A percentile compares a stretch with the other conserved stretches of the same genome.
Conservation (phyloP, 1,139 yeast species). For the Pichia sp. region DNA sequence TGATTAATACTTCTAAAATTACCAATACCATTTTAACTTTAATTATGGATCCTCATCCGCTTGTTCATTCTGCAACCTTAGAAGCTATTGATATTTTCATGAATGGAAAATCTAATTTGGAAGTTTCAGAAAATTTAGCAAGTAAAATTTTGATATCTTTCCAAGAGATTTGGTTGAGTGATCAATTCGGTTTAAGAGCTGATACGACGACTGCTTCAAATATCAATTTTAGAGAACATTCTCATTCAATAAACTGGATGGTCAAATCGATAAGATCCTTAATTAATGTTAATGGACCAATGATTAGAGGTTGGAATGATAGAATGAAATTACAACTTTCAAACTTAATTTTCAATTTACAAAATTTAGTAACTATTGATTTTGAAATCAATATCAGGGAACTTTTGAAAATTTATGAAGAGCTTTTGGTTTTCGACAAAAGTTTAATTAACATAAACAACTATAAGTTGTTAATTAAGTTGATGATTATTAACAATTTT, state of each 20-base stretch:
- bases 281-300: constrained; percentile 27
- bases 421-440: constrained; percentile 28
- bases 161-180: constrained; percentile 41
- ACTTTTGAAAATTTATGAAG: constrained; percentile 29
- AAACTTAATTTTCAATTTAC: constrained; percentile 20
- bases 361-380: constrained; percentile 19
- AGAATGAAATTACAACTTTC: constrained; percentile 15
- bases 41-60: constrained; percentile 75
- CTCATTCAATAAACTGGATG: constrained; percentile 20
- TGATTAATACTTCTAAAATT: constrained; percentile 32
- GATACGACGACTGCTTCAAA: constrained; percentile 39
- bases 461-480: constrained; percentile 22
- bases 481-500: constrained; percentile 25
- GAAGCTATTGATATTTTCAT: constrained; percentile 51
- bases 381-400: constrained; percentile 28
- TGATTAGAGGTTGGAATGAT: constrained; percentile 20
- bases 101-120: constrained; percentile 45
- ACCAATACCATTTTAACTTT: constrained; percentile 55
- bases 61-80: constrained; percentile 68
- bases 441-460: constrained; percentile 17
- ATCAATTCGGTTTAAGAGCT: constrained; percentile 46
- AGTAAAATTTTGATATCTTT: constrained; percentile 41
- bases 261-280: constrained; percentile 22
- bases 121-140: constrained; percentile 36
- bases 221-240: constrained; percentile 36